Evolutionary conservation across 2,329 filamentous ascomycete species (phyloP), one percentile per base, ranked within the genome.

Genomic region (Colletotrichum noveboracense): DNA sequence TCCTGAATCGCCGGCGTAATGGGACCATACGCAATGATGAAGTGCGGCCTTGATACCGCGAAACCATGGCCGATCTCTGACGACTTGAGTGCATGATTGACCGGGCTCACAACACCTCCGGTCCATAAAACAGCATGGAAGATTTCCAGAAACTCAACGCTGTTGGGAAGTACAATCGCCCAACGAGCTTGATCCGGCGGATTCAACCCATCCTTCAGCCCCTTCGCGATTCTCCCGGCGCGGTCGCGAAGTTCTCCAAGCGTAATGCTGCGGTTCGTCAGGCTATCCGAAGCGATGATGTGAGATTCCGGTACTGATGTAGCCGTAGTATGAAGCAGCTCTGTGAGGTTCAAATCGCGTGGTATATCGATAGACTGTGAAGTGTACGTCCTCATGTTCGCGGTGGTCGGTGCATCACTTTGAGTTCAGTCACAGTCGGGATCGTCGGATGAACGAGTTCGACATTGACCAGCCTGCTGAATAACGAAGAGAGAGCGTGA

Each of bases 211-310:
- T 80, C 77, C 16, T 80, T 76, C 16, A 88, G 78, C 2, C 86
- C 86, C 34, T 84, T 81, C 21, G 86, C 86, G 24, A 88, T 81
- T 30, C 84, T 81, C 1, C 86, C 86, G 4, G 86, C 84, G 12
- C 83, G 82, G 32, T 83, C 81, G 12, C 86, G 83, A 7, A 88
- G 81, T 74, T 86, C 81, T n/a, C 84, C 85, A 24, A 88, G 80
- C 0, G 86, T 87, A 36, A 87, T 83, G 72, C 84, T 86, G n/a
- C 87, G 84, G 77, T 87, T 85, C 7, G 86, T 87, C 32, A 88
- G 80, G 66, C 80, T 86, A 77, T 88, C 87, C 34, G 83, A 82
- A 5, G 85, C 82, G 34, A 88, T 84, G 14, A 88, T 75, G 71
- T 87, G 86, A 1, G 86, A 87, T 32, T 85, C 83, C 13, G 84